Evolutionary conservation across 306 rosid genomes (phyloP), one percentile per base, ranked within the genome.

Genomic region (Canavalia gladiata): DNA sequence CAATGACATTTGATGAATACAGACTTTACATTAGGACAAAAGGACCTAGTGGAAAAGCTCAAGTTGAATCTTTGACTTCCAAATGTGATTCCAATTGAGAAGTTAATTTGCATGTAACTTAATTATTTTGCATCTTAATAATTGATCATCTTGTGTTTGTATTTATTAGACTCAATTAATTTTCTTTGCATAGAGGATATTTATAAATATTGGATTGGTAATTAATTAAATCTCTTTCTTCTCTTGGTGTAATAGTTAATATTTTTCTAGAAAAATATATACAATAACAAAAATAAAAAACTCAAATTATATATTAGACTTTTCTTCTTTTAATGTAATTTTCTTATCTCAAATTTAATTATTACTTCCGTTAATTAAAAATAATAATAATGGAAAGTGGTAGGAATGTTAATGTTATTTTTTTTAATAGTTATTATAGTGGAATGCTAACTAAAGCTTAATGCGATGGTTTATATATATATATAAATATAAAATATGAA

Each of bases 1-100:
- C 94, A 2, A 88, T 84, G 97, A 92, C 98, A 1, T 94, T 72
- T 70, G 91, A 92, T 46, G 91, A 94, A 51, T 94, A 94, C 72
- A 91, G 98, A 71, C 90, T 89, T 33, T 79, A 66, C 77, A 82
- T 94, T 43, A 86, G 98, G 97, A 87, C 86, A 8, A 92, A 63
- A 75, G 98, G 98, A 69, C 90, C 81, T 0, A 72, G 85, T 75
- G 98, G 97, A 49, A 92, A 92, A 84, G 37, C 91, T 58, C 94
- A 92, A 84, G 89, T 90, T 62, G 90, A 94, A 64, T 90, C 94
- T 13, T 75, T 86, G 63, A 80, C 63, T 73, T 77, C 90, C 73
- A 39, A 50, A 87, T 37, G 33, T 66, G 46, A 73, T 45, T 77
- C 68, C 29, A 13, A 30, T 63, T 54, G 45, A 52, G 46, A 18